Evolutionary conservation across 805 yeast species (phyloP), one percentile per base, ranked within the genome.

Genomic region (Ogataea corticis): DNA sequence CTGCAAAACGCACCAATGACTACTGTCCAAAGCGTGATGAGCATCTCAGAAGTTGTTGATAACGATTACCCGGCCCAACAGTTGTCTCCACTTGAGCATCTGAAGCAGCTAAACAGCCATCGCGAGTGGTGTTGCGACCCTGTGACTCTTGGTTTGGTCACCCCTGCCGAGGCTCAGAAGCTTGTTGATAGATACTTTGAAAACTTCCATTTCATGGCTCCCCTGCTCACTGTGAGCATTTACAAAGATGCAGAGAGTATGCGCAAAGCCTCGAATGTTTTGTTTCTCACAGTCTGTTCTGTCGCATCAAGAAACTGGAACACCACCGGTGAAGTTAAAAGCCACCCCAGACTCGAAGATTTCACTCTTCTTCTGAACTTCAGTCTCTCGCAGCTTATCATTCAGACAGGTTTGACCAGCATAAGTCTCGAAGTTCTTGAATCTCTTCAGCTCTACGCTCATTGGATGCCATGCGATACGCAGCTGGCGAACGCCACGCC

Each of bases 41-140:
- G 31, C 29, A 39, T 35, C 11, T 46, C 53, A 2, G 38, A 34
- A 4, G 38, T 34, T 17, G 39, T 33, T 4, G 40, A 38, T 11
- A 45, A 27, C 17, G 13, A 7, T 27, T 23, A n/a, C 29, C 43
- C 12, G 35, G 14, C 15, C 11, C 19, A 15, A 43, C 15, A 1
- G 38, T 28, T 15, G 25, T 51, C 55, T 2, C 55, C 55, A 1
- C 17, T 51, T 5, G 4, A 33, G 10, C 18, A 45, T 14, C 37
- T 51, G 14, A 41, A 36, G 4, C 48, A 40, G 18, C 45, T 45
- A 15, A 15, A 42, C 12, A 25, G 32, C 21, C 37, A 43, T 11
- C 36, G 41, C 15, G 17, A 42, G 21, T 51, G 55, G 55, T 48
- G 49, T 14, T 43, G 38, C 18, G 55, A 51, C 23, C 55, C 55